These are phyloP conservation scores for Sphagnurus paluster DNA, from an alignment of 1,284 basidiomycete genomes.

Conservation along the genomic window DNA sequence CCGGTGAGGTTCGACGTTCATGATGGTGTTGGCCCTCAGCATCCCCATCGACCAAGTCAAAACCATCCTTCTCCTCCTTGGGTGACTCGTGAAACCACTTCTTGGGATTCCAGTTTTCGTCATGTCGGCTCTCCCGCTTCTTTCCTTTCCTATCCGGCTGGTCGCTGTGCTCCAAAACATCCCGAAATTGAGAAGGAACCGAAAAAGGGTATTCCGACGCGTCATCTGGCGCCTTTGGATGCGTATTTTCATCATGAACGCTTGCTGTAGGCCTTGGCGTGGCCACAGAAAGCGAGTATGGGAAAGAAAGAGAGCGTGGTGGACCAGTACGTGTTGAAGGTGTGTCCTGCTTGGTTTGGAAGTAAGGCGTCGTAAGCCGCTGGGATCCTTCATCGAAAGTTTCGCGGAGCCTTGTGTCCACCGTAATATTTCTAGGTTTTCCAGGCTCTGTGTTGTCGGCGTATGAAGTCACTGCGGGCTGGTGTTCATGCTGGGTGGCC, in stretches of 20 bases:
- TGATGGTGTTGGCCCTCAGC: conserved; percentile 21
- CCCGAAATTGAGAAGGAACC: conserved; percentile 51
- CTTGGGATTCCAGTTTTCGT: conserved; percentile 50
- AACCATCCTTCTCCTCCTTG: conserved; percentile 40
- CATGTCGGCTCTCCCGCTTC: conserved; percentile 49
- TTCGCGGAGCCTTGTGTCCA: no score
- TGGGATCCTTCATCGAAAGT: conserved; percentile 5
- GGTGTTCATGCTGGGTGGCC: conserved; percentile 1
- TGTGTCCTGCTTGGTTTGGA: conserved; percentile 39
- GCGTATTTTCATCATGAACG: conserved; percentile 27
- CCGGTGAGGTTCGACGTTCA: conserved; percentile 9
- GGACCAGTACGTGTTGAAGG: conserved; percentile 71
- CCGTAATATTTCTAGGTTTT: no score
- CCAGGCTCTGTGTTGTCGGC: not conserved
- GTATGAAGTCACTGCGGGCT: not conserved
- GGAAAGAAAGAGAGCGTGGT: conserved; percentile 70
- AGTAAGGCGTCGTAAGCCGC: conserved; percentile 10
- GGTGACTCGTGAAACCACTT: conserved; percentile 61
- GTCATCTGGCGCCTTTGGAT: conserved; percentile 31
- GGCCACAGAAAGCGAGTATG: conserved; percentile 51
- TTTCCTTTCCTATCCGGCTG: conserved; percentile 56
- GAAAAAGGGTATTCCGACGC: conserved; percentile 27
- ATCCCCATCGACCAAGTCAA: conserved; percentile 30
- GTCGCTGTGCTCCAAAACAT: conserved; percentile 51
- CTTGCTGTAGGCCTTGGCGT: conserved; percentile 36